Evolutionary conservation across 164 flowering plant species (phyloP), one percentile per base, ranked within the genome.

Genomic region (Liriodendron chinense): DNA sequence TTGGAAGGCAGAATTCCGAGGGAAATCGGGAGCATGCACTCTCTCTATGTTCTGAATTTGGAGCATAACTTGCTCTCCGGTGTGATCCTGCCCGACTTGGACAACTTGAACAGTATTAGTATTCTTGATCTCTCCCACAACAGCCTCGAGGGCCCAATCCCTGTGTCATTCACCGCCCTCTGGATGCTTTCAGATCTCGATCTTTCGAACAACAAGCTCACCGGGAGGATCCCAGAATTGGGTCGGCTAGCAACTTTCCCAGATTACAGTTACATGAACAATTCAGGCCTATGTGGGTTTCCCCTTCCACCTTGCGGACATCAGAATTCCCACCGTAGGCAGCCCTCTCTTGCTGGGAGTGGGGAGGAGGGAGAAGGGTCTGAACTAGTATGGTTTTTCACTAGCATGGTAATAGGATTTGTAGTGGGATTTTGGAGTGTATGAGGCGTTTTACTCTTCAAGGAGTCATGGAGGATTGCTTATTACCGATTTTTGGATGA

Each of bases 311-410:
- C 65, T 2, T 96, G 99, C 79, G 87, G 78, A 14, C 89, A 85
- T 67, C 84, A 77, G 75, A 89, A 77, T 72, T 87, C 96, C 24
- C 89, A 85, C 20, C 47, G 89, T 63, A 81, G 85, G 50, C 88
- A 82, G 69, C 90, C 95, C 0, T 91, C 97, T 4, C 84, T 93
- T 0, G 98, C 86, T 0, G 97, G 96, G 20, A 93, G 96, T 69
- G 89, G 93, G 61, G 99, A 94, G 5, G 89, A 92, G 96, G 96
- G 97, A n/a, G n/a, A n/a, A n/a, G n/a, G n/a, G 86, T n/a, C n/a
- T n/a, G n/a, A n/a, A n/a, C n/a, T n/a, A n/a, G n/a, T n/a, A n/a
- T n/a, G n/a, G n/a, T n/a, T n/a, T n/a, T n/a, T n/a, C n/a, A n/a
- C n/a, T n/a, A n/a, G n/a, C n/a, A n/a, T n/a, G n/a, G n/a, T n/a